Percentiles rank a stretch among this genome's conserved stretches.
phyloP scores from a whole-genome alignment of 805 yeast genomes.

The Myxozyma lipomycoides region DNA sequence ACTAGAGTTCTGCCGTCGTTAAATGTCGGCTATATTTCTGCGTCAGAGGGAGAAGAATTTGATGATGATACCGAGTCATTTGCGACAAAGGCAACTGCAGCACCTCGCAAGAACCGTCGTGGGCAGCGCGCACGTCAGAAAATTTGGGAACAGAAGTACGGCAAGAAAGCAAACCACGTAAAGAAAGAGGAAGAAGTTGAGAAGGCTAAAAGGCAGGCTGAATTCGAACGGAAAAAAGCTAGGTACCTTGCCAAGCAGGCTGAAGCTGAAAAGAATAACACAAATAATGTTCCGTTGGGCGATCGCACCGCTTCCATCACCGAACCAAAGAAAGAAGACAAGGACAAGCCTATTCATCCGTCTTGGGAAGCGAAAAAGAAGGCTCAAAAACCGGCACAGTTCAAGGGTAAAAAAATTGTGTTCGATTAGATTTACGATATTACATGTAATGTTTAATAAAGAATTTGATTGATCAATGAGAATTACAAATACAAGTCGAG shows the following conservation, averaged over 20 bases:
- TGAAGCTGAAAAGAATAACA: conserved; percentile 6
- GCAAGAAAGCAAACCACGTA: conserved; percentile 77
- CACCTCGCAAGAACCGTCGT: conserved; percentile 74
- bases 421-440: conserved; percentile 48
- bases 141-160: conserved; percentile 92
- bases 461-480: too few relatives aligned
- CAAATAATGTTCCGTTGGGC: conserved; percentile 6
- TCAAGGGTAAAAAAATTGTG: conserved; percentile 78
- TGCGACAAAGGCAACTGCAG: conserved; percentile 25
- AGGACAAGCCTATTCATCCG: conserved; percentile 65
- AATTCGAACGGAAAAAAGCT: conserved; percentile 64
- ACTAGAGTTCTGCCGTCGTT: conserved; percentile 58
- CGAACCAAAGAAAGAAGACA: not conserved
- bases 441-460: too few relatives aligned
- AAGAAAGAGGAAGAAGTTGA: conserved; percentile 57
- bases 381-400: conserved; percentile 56
- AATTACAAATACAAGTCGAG: too few relatives aligned
- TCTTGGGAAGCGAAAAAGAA: conserved; percentile 92
- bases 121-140: conserved; percentile 97
- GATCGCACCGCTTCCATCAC: not conserved
- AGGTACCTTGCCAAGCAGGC: conserved; percentile 5
- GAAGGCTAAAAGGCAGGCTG: conserved; percentile 61
- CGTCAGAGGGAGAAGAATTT: conserved; percentile 47
- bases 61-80: conserved; percentile 42
- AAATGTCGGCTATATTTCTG: conserved; percentile 78